Conservation (phyloP, 2,329 filamentous ascomycete genomes). For the Calonectria hawksworthii region DNA sequence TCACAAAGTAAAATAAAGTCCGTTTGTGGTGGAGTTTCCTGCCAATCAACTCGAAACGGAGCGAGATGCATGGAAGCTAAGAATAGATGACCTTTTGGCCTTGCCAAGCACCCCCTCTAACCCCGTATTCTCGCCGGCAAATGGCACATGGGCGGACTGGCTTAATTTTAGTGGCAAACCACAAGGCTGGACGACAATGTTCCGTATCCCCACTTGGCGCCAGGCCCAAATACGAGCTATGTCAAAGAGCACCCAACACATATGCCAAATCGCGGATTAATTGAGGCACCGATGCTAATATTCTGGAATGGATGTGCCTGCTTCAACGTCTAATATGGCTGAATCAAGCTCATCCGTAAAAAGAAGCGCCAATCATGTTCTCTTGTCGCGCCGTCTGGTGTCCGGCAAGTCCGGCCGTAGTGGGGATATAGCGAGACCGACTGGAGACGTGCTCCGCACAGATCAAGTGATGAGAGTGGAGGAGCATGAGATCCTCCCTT, state of each 20-base stretch:
- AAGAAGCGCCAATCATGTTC: neutral
- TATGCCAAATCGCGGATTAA: neutral
- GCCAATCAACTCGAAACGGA: neutral
- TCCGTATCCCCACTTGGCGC: neutral
- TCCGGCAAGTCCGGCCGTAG: neutral
- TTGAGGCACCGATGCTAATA: neutral
- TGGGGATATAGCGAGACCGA: neutral
- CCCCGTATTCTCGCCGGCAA: conserved; percentile 5
- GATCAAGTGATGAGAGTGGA: conserved; percentile 7
- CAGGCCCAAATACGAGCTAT: neutral
- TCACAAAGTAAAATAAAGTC: neutral
- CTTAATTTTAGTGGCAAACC: conserved; percentile 6
- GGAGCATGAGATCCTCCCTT: neutral
- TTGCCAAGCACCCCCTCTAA: neutral
- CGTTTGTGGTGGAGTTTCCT: neutral
- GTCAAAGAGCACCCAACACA: too few species aligned
- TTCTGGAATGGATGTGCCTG: neutral
- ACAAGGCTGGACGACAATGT: neutral
- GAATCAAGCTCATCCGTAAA: too few species aligned
- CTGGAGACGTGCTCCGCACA: neutral
- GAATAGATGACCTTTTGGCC: neutral
- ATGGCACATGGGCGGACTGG: neutral
- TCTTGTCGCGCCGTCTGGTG: neutral
- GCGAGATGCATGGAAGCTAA: neutral
- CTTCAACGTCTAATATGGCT: neutral